phyloP scores from a whole-genome alignment of 257 asterid species.

The Solanum rostratum region DNA sequence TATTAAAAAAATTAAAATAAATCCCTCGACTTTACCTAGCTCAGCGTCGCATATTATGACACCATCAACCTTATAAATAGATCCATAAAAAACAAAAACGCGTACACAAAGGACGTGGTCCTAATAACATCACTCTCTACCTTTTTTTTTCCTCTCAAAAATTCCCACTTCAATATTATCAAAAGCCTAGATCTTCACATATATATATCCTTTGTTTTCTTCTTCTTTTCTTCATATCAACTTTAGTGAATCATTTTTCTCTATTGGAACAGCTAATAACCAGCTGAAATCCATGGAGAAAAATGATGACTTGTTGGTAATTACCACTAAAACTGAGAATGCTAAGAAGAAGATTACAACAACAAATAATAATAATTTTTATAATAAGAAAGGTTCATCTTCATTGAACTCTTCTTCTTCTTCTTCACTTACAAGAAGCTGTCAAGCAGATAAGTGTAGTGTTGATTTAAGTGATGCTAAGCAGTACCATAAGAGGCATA shows the following conservation, averaged over 20 bases:
- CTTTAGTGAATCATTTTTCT: not conserved
- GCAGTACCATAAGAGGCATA: constrained; percentile 60
- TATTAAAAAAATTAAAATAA: fast-evolving
- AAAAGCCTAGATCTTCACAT: not conserved
- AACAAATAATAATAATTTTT: not conserved
- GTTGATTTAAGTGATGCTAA: constrained; percentile 46
- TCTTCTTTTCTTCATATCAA: not conserved
- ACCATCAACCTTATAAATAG: not conserved
- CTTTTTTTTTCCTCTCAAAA: constrained; percentile 23
- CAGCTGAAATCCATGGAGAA: constrained; percentile 6
- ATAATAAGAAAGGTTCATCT: constrained; percentile 16
- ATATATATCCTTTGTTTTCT: not conserved
- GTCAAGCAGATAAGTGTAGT: constrained; percentile 56
- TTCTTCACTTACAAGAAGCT: constrained; percentile 19
- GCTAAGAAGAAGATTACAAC: constrained; percentile 25
- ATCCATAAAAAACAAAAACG: not conserved
- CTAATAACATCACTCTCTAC: constrained; percentile 37
- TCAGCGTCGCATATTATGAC: not conserved
- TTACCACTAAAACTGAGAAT: constrained; percentile 11
- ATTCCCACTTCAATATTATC: constrained; percentile 34
- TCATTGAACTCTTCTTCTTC: not conserved
- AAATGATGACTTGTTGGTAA: constrained; percentile 8
- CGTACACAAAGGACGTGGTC: constrained; percentile 33
- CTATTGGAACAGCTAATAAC: not conserved
- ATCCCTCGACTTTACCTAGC: fast-evolving